Conservation (phyloP, 768 basidiomycete genomes). For the Calocybe gangraenosa region DNA sequence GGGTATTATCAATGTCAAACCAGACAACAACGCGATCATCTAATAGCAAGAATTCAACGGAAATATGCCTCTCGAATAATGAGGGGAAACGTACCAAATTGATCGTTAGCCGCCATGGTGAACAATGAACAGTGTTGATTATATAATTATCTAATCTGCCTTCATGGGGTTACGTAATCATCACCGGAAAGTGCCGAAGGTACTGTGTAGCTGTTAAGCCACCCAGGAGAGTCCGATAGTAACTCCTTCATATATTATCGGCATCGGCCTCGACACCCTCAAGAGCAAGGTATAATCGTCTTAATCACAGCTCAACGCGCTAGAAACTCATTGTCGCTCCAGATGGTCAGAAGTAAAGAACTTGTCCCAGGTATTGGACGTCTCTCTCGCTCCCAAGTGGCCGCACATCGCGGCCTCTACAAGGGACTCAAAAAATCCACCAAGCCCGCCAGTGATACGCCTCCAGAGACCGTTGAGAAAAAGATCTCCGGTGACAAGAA, state of each 20-base stretch:
- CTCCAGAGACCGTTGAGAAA: slow-evolving; percentile 68
- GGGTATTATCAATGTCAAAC: slow-evolving; percentile 87
- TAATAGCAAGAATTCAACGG: slow-evolving; percentile 5
- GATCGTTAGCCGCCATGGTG: slow-evolving; percentile 8
- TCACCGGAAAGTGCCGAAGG: slow-evolving; percentile 31
- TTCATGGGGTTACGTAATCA: neutral
- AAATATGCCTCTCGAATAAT: neutral
- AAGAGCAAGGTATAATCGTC: slow-evolving; percentile 41
- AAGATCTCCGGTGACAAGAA: slow-evolving; percentile 88
- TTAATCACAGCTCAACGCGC: slow-evolving; percentile 1
- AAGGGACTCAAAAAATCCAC: slow-evolving; percentile 82
- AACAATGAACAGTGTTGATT: neutral
- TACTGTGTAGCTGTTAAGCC: slow-evolving; percentile 46
- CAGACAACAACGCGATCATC: slow-evolving; percentile 66
- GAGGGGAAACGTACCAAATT: slow-evolving; percentile 5
- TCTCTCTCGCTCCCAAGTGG: slow-evolving; percentile 79
- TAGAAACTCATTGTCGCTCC: slow-evolving; percentile 10
- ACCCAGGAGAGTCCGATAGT: slow-evolving; percentile 27
- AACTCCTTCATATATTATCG: slow-evolving; percentile 32
- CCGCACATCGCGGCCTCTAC: slow-evolving; percentile 76
- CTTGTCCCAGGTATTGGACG: slow-evolving; percentile 79
- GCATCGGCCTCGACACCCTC: slow-evolving; percentile 49
- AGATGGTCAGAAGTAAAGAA: slow-evolving; percentile 86
- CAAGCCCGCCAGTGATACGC: slow-evolving; percentile 55
- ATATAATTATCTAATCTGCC: slow-evolving; percentile 22